Evolutionary conservation across 1,284 basidiomycete genomes (phyloP).

Genomic region (Neolentinus lepideus): DNA sequence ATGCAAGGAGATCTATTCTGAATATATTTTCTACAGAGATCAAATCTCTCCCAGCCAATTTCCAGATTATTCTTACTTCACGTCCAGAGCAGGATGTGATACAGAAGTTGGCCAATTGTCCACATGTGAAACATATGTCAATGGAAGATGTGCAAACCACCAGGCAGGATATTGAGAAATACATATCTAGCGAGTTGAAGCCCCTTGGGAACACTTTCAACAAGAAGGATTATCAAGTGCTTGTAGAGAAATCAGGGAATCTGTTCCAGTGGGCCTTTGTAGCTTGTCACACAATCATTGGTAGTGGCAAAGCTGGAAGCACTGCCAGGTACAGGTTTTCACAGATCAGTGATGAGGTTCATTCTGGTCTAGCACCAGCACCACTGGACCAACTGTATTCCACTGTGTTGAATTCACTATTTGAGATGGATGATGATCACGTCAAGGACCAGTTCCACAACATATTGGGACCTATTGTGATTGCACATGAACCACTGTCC

Average conservation of each 20-base stretch:
- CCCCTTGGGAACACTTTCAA: background rate
- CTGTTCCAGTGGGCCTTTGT: background rate
- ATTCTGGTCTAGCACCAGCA: background rate
- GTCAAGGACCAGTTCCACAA: background rate
- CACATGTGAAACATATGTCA: slow-evolving; percentile 2
- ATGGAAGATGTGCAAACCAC: background rate
- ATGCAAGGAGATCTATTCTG: background rate
- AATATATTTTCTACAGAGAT: background rate
- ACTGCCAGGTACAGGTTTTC: background rate
- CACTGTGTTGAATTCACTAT: background rate
- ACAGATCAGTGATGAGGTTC: background rate
- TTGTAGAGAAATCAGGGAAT: background rate
- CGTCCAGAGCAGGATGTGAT: slow-evolving; percentile 9
- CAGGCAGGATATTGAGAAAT: slow-evolving; percentile 2
- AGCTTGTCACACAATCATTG: background rate
- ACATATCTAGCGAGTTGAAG: background rate
- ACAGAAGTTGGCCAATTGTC: background rate
- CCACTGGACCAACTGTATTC: background rate
- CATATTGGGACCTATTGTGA: background rate
- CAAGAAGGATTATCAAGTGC: background rate
- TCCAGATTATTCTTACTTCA: slow-evolving; percentile 10
- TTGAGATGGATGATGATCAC: background rate
- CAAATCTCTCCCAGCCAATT: slow-evolving; percentile 6
- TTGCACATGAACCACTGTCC: background rate
- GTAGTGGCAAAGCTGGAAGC: background rate